A percentile compares a stretch with the other conserved stretches of the same genome.
phyloP scores from a whole-genome alignment of 345 rosid species.

The Schrenkiella parvula region DNA sequence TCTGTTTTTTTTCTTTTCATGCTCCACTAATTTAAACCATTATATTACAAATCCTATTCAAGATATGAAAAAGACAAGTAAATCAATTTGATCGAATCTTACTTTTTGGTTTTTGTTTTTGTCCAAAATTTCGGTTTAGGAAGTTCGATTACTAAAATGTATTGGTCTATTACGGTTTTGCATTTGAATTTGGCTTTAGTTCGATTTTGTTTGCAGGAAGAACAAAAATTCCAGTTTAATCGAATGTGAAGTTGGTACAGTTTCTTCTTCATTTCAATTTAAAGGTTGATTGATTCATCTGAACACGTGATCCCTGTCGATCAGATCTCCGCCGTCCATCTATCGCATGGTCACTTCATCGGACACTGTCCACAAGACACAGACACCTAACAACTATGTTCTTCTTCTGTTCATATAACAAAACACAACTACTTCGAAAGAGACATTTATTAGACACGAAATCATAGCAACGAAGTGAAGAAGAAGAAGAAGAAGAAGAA shows the following conservation, averaged over 20 bases:
- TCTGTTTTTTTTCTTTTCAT: not conserved
- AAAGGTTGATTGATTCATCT: not conserved
- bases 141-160: not conserved
- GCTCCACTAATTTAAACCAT: too few species aligned
- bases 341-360: not conserved
- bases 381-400: not conserved
- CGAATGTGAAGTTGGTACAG: not conserved
- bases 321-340: conserved; percentile 17
- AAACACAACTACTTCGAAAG: not conserved
- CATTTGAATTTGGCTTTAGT: not conserved
- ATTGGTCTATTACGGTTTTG: not conserved
- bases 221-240: not conserved
- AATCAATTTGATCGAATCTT: not conserved
- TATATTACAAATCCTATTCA: too few species aligned
- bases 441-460: conserved; percentile 1
- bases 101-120: not conserved
- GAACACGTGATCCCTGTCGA: conserved; percentile 4
- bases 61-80: not conserved
- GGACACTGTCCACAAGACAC: not conserved
- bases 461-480: not conserved
- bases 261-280: not conserved
- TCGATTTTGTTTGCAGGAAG: not conserved
- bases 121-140: not conserved
- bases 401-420: not conserved
- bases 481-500: not conserved